phyloP scores from a whole-genome alignment of 2,329 filamentous ascomycete species.

The Grosmannia clavigera region DNA sequence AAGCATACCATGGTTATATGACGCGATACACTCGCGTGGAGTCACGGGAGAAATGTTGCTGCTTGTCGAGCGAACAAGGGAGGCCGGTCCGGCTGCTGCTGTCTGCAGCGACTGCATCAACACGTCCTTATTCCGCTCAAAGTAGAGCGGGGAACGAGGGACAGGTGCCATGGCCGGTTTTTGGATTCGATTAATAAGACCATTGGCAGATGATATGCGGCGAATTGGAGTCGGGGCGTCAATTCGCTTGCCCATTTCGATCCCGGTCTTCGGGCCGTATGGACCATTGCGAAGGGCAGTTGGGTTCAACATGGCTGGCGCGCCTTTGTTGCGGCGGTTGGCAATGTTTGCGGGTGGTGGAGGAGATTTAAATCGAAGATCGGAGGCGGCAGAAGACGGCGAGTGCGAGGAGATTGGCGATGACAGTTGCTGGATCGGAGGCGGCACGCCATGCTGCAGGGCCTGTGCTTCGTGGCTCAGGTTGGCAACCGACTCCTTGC shows the following conservation, averaged over 20 bases:
- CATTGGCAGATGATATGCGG: conserved; percentile 39
- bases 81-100: conserved; percentile 22
- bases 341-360: conserved; percentile 41
- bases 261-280: conserved; percentile 31
- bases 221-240: conserved; percentile 38
- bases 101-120: conserved; percentile 25
- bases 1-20: neutral
- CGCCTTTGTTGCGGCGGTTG: conserved; percentile 37
- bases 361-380: conserved; percentile 33
- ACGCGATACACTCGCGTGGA: neutral
- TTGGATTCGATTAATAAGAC: conserved; percentile 28
- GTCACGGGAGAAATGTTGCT: conserved; percentile 2
- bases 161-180: conserved; percentile 22
- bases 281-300: conserved; percentile 31
- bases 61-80: conserved; percentile 15
- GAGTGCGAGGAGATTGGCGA: conserved; percentile 20
- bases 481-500: conserved; percentile 2
- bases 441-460: neutral
- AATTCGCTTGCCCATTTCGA: conserved; percentile 32
- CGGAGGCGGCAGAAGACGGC: conserved; percentile 17
- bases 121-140: conserved; percentile 32
- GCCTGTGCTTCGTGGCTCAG: conserved; percentile 4
- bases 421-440: conserved; percentile 13
- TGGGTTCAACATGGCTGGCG: conserved; percentile 35
- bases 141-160: conserved; percentile 30